Conservation (phyloP, 352 stramenopile genomes). For the Phytophthora meadii region DNA sequence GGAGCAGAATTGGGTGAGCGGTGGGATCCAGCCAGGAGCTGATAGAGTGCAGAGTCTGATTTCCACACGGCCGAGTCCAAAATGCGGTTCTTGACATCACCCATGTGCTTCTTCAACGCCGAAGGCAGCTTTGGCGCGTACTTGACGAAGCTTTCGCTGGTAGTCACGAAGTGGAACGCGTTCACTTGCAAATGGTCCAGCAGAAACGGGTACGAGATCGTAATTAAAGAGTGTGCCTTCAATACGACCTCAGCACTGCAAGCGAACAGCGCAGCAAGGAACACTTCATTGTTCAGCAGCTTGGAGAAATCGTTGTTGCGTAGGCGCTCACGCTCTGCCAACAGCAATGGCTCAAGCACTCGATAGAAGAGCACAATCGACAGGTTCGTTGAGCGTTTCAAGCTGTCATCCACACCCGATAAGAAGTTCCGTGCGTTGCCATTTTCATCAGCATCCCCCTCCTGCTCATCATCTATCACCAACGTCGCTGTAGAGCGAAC, state of each 20-base stretch:
- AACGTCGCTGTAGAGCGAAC: conserved; percentile 21
- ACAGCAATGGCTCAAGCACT: conserved; percentile 77
- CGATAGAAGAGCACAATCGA: conserved; percentile 80
- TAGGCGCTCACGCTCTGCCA: conserved; percentile 75
- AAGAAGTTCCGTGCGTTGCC: conserved; percentile 25
- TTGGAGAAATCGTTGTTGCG: conserved; percentile 78
- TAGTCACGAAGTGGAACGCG: conserved; percentile 88
- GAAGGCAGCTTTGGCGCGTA: conserved; percentile 75
- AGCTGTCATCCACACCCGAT: conserved; percentile 73
- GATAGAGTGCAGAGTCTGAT: conserved; percentile 75
- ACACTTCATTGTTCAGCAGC: conserved; percentile 84
- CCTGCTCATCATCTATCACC: conserved; percentile 27
- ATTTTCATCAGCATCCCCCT: conserved; percentile 28
- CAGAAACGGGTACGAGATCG: conserved; percentile 84
- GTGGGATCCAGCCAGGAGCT: conserved; percentile 48
- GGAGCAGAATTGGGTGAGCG: conserved; percentile 20
- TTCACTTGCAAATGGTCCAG: conserved; percentile 78
- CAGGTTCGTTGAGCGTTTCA: conserved; percentile 77
- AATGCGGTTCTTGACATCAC: conserved; percentile 86
- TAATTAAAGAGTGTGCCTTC: conserved; percentile 88
- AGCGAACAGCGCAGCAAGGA: conserved; percentile 80
- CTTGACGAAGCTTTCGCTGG: conserved; percentile 90
- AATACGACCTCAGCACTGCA: conserved; percentile 86
- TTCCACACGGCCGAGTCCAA: conserved; percentile 80
- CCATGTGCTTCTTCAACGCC: conserved; percentile 86